These are phyloP conservation scores for Erysimum cheiranthoides DNA, from an alignment of 345 rosid species.

Conservation along the genomic window DNA sequence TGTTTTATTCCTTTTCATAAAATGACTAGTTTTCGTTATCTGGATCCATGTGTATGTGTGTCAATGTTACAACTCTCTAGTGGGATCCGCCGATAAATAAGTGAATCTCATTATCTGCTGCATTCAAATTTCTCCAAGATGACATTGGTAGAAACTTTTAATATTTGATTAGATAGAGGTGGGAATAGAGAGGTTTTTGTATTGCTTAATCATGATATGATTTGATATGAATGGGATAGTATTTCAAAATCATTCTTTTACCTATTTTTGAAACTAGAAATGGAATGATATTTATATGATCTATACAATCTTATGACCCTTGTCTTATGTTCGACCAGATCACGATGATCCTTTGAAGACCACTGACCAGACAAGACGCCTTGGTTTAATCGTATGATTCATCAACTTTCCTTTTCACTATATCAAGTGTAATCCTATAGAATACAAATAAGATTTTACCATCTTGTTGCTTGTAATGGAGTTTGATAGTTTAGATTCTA, in stretches of 20 bases:
- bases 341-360: slow-evolving; percentile 95
- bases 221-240: background rate
- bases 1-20: background rate
- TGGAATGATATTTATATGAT: background rate
- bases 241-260: too few relatives aligned
- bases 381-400: slow-evolving; percentile 80
- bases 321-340: slow-evolving; percentile 56
- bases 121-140: slow-evolving; percentile 1
- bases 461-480: background rate
- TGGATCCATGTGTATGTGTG: slow-evolving; percentile 7
- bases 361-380: slow-evolving; percentile 90
- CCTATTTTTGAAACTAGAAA: background rate
- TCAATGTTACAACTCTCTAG: background rate
- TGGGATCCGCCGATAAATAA: background rate
- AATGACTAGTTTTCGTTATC: background rate
- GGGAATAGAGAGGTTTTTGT: background rate
- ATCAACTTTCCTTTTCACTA: background rate
- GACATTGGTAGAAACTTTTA: background rate
- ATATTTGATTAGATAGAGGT: background rate
- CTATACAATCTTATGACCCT: background rate
- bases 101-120: background rate
- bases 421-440: background rate
- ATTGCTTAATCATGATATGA: slow-evolving; percentile 13
- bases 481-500: background rate
- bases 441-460: background rate